Base-by-base conservation (phyloP, 768 basidiomycete genomes). In the Tulasnella sp. region DNA sequence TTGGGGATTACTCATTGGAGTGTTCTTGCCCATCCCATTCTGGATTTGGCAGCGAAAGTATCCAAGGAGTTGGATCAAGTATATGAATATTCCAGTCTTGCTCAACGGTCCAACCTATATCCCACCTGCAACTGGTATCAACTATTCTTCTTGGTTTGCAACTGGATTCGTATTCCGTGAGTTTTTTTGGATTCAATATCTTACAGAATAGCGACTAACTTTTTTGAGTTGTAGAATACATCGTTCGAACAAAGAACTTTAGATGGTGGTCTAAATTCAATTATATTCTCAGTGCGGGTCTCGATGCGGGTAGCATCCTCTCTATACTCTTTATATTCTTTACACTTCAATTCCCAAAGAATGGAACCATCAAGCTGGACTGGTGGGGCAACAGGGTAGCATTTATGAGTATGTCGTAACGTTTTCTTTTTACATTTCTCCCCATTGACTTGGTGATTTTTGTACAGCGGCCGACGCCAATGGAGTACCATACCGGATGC, bases 211-310 rank as follows among this genome's bases (percentile, higher is more conserved):
- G 27, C 41, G 12, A 10, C 33, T 19, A 12, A 34, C 3, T 12
- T 28, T 8, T 16, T 7, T 39, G 2, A 0, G 0, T 22, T 10
- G 41, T 58, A 68, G 67, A 74, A 56, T 73, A 66, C 57, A 53
- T 65, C 45, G 47, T 72, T 9, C 65, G 72, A 8, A 63, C 68
- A 19, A 59, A 61, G 2, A 56, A 62, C 42, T 72, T 72, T 58
- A 64, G 64, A 3, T 72, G 70, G 71, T 74, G 71, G 72, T 67
- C 68, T n/a, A 72, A 72, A 65, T 73, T 68, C 66, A 73, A 72
- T 55, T 74, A 72, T 56, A 63, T 71, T 32, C 62, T 72, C 1
- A 66, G 66, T 7, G 69, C 70, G 0, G 70, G 65, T 0, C 56
- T 74, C 43, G 72, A 72, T 50, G 59, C 67, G 50, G 61, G 66